Evolutionary conservation across 805 yeast species (phyloP), one percentile per base, ranked within the genome.

Genomic region (Candida nemodendra): DNA sequence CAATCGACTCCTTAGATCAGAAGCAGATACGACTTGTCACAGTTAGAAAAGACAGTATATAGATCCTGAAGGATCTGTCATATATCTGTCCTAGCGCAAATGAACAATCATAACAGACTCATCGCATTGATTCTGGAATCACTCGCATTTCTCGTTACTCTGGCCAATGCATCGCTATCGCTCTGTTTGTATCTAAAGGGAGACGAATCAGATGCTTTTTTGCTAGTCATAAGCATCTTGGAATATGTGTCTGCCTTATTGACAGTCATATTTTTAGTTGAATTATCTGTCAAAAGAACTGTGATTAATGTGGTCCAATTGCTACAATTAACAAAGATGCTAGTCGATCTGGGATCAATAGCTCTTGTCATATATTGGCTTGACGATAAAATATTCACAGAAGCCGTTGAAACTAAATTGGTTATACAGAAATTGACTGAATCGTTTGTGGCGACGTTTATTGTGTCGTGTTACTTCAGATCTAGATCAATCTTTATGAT

Each of bases 361-460:
- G 41, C 44, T 2, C 29, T 35, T 6, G 32, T 41, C 7, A 27
- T 47, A 11, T 46, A 46, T 32, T 49, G 53, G 53, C 25, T 49
- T 12, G 43, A 44, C 12, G 14, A 22, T 7, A 21, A 16, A 5
- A 18, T 41, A 3, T 22, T 33, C 5, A 26, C 27, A 4, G 9
- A 21, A 8, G 12, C 21, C 11, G 5, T 17, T 4, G 30, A 26
- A 11, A 4, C 15, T 9, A 18, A 24, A 25, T 9, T 9, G 11
- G 12, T 29, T 2, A 17, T 32, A 5, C 23, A 14, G 15, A 32
- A 34, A n/a, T 24, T 41, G 12, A n/a, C 28, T 29, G 38, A 31
- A 11, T 23, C 36, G 7, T 27, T 41, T 7, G 18, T 41, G 11
- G 23, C 32, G 11, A 13, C 26, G 14, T 41, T 41, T 15, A 32